Evolutionary conservation across 2,329 filamentous ascomycete species (phyloP), one percentile per base, ranked within the genome.

Genomic region (Fusarium virguliforme): DNA sequence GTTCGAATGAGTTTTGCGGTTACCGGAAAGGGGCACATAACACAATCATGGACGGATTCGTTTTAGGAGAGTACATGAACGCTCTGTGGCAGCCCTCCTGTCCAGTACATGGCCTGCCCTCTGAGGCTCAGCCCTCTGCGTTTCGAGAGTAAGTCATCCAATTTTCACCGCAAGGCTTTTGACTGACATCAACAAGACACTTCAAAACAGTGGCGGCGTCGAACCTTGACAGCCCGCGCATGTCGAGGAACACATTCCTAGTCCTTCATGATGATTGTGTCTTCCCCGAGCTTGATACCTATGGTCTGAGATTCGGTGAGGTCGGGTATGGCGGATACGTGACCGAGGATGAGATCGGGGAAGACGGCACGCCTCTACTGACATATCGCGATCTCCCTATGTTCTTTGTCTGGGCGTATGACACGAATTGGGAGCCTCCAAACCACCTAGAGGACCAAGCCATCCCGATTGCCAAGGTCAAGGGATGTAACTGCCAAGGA

Each of bases 381-480:
- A 40, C 38, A 22, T 18, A 8, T 38, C 6, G 13, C n/a, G 37
- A 60, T 5, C 5, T 60, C 7, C 57, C 57, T 22, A 15, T 8
- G 1, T 60, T 60, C 43, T 60, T 40, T 32, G 15, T 60, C 13
- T 60, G 57, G 57, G 46, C 57, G 34, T 60, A 53, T 34, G 35
- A 60, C 13, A 8, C 57, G 3, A 18, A 60, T n/a, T 60, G 57
- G 57, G 43, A 60, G 46, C 43, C 57, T 24, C 35, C 57, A 51
- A 60, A 22, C 6, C 8, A 6, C 8, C 7, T 46, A 24, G 15
- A 32, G 15, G 15, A 10, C 18, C 7, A 60, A 15, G 18, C 30
- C 18, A 13, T 8, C 10, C 6, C 22, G 34, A 34, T 24, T 35
- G 7, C 24, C 13, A 3, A 40, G 15, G 38, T 35, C 22, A 13